A percentile compares a stretch with the other conserved stretches of the same genome.
These are phyloP conservation scores for Triticum dicoccoides DNA, from an alignment of 176 grass and related monocot genomes.

Conservation along the genomic window DNA sequence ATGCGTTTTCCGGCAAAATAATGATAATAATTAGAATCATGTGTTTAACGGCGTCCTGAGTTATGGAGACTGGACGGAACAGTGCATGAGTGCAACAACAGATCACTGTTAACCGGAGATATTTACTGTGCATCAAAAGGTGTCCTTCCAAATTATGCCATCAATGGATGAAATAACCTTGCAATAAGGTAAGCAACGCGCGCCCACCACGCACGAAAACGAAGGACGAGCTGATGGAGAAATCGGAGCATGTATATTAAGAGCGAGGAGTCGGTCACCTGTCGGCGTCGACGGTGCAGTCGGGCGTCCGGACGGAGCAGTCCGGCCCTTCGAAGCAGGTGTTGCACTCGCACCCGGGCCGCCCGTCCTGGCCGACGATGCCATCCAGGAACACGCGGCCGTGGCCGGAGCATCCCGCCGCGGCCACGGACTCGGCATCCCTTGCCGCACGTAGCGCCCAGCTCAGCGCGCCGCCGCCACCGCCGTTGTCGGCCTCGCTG, in stretches of 20 bases:
- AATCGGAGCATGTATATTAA: background rate
- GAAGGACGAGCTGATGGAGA: background rate
- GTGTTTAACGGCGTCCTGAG: background rate
- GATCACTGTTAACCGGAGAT: background rate
- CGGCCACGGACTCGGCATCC: conserved; percentile 64
- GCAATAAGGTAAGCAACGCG: background rate
- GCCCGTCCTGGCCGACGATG: conserved; percentile 32
- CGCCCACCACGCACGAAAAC: background rate
- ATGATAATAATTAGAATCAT: background rate
- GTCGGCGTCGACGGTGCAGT: conserved; percentile 57
- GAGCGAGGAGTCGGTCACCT: conserved; percentile 34
- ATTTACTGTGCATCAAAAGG: background rate
- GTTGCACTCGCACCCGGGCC: conserved; percentile 72
- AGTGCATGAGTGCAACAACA: no score
- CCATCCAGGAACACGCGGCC: conserved; percentile 54
- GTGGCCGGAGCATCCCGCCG: conserved; percentile 61
- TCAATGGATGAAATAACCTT: background rate
- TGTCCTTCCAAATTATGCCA: background rate
- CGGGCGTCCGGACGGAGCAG: conserved; percentile 48
- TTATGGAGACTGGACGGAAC: background rate
- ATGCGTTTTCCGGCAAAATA: background rate
- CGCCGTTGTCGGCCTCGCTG: background rate
- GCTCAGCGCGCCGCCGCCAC: background rate
- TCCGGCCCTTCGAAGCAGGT: conserved; percentile 54
- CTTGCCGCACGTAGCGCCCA: conserved; percentile 59